Evolutionary conservation across 75 land plant species (phyloP).

Genomic region (Ceratopteris richardii): DNA sequence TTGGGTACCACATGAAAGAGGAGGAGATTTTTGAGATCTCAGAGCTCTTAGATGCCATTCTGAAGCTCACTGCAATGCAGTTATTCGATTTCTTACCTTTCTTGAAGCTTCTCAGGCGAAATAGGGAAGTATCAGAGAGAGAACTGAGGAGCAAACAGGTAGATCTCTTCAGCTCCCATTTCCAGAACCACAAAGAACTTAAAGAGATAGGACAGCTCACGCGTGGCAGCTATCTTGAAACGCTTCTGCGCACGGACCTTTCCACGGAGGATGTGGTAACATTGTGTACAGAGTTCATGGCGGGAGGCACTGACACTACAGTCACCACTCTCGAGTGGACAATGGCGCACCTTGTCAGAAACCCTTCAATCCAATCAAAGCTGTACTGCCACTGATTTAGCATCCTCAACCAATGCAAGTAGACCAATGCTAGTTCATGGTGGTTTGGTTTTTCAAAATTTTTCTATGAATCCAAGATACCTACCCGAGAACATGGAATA

Average conservation of each 20-base stretch:
- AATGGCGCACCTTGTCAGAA: constrained; percentile 28
- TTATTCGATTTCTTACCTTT: neutral
- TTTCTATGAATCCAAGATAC: no score
- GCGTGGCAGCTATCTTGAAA: constrained; percentile 10
- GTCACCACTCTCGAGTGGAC: constrained; percentile 25
- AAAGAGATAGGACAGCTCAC: neutral
- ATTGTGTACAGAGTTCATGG: constrained; percentile 26
- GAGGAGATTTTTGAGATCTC: neutral
- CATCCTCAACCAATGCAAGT: no score
- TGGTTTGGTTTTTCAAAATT: no score
- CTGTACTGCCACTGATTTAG: no score
- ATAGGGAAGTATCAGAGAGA: neutral
- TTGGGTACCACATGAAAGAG: constrained; percentile 9
- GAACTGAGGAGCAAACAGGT: constrained; percentile 28
- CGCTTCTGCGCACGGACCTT: constrained; percentile 5
- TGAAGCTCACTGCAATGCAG: neutral
- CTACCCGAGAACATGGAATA: no score
- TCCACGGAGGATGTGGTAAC: constrained; percentile 1
- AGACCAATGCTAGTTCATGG: no score
- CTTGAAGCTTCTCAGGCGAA: neutral
- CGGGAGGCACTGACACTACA: constrained; percentile 37
- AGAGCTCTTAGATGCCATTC: neutral
- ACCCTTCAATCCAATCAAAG: constrained; percentile 19
- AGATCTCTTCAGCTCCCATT: constrained; percentile 8
- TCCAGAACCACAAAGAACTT: constrained; percentile 14